These are phyloP conservation scores for Neonectria coccinea DNA, from an alignment of 2,329 filamentous ascomycete species.

Conservation along the genomic window DNA sequence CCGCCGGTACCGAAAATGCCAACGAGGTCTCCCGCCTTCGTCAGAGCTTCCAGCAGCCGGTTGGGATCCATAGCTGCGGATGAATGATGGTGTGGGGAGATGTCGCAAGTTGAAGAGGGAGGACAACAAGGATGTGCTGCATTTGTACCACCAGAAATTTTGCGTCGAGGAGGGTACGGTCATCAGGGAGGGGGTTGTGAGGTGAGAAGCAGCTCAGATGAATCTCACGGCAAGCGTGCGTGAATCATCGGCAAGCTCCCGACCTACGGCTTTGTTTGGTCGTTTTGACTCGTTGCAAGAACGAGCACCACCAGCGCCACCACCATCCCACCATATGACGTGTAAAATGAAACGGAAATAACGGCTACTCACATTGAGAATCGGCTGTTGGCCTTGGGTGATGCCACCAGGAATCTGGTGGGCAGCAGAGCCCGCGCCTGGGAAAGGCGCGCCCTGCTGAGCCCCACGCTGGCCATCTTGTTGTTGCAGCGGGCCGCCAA, in stretches of 20 bases:
- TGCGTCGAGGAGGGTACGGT: background rate
- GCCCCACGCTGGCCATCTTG: constrained; percentile 72
- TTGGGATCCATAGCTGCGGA: constrained; percentile 25
- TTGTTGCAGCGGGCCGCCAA: constrained; percentile 75
- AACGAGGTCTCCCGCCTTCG: constrained; percentile 36
- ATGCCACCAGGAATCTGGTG: constrained; percentile 55
- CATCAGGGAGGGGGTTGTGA: constrained; percentile 10
- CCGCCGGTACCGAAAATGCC: constrained; percentile 39
- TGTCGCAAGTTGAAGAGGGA: background rate
- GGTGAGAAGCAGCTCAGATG: constrained; percentile 7
- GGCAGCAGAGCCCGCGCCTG: constrained; percentile 57
- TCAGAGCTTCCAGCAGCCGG: constrained; percentile 23
- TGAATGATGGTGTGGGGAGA: background rate
- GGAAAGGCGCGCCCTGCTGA: constrained; percentile 57
- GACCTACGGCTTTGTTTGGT: constrained; percentile 31
- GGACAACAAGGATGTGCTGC: constrained; percentile 13
- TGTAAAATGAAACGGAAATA: constrained; percentile 18
- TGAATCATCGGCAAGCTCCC: constrained; percentile 28
- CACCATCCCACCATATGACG: background rate
- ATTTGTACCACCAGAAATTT: constrained; percentile 12
- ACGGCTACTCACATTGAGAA: constrained; percentile 62
- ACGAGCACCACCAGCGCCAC: constrained; percentile 18
- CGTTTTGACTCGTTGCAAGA: constrained; percentile 20
- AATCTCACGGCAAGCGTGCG: constrained; percentile 21
- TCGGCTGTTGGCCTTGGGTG: constrained; percentile 58